Evolutionary conservation across 2,329 filamentous ascomycete genomes (phyloP).

Genomic region (Lecanicillium sp.): DNA sequence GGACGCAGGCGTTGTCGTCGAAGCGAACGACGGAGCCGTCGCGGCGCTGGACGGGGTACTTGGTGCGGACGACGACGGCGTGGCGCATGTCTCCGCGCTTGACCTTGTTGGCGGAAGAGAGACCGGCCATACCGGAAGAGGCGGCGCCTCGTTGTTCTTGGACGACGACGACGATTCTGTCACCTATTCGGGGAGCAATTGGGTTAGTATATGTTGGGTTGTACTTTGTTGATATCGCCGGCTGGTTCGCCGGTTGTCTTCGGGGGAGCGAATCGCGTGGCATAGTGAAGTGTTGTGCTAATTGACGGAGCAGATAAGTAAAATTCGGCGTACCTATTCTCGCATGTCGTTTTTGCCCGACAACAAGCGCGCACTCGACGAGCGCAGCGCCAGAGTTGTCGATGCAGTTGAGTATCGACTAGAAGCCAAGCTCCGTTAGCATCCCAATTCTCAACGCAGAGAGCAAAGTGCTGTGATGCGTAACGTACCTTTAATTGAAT

Average conservation of each 20-base stretch:
- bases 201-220: constrained; percentile 7
- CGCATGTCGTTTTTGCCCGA: constrained; percentile 83
- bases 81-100: constrained; percentile 94
- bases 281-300: not conserved
- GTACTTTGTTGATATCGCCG: not conserved
- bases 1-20: constrained; percentile 95
- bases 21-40: constrained; percentile 90
- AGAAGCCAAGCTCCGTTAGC: constrained; percentile 9
- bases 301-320: not conserved
- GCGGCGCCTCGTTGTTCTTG: constrained; percentile 86
- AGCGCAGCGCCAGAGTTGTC: constrained; percentile 98
- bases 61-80: constrained; percentile 87
- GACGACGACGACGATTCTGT: constrained; percentile 94
- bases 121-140: constrained; percentile 62
- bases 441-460: not conserved
- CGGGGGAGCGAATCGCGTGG: no score
- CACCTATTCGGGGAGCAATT: constrained; percentile 48
- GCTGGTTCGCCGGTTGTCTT: constrained; percentile 1
- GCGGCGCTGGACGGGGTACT: constrained; percentile 74
- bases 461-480: not conserved
- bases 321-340: constrained; percentile 62
- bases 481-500: constrained; percentile 73
- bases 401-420: constrained; percentile 99
- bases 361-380: constrained; percentile 89
- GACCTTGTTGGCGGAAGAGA: constrained; percentile 78